Percentiles rank a stretch among this genome's conserved stretches.
Conservation (phyloP, 345 rosid species). For the Populus ilicifolia region DNA sequence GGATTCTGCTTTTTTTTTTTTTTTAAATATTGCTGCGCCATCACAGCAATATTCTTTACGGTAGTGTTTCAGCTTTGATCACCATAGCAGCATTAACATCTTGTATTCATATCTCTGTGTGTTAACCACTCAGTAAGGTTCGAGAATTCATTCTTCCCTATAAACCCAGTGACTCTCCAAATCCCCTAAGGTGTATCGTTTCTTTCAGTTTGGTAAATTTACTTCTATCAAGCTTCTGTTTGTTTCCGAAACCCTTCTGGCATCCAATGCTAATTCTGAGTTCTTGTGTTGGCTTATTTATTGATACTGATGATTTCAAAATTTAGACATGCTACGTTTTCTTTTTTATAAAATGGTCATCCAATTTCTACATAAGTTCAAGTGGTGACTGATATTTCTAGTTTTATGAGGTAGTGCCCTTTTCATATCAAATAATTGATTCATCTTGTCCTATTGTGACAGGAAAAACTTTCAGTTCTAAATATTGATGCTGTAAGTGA, state of each 20-base stretch:
- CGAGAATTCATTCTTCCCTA: neutral
- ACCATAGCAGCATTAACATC: neutral
- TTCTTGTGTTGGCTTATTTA: neutral
- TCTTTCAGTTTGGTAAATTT: neutral
- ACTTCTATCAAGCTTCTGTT: neutral
- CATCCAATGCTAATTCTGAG: neutral
- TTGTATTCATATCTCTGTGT: neutral
- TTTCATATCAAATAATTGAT: neutral
- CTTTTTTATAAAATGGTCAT: neutral
- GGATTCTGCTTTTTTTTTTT: neutral
- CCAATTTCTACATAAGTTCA: neutral
- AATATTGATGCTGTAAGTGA: constrained; percentile 42
- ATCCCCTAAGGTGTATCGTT: neutral
- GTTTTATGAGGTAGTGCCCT: neutral
- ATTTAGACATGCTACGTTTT: neutral
- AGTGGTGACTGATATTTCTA: neutral
- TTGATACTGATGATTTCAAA: neutral
- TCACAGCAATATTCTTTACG: neutral
- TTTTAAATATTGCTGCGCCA: neutral
- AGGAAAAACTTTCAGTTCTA: constrained; percentile 55
- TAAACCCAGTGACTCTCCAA: neutral
- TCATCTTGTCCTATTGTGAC: constrained; percentile 8
- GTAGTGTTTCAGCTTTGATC: neutral
- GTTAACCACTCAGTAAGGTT: neutral
- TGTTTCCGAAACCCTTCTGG: neutral